phyloP scores from a whole-genome alignment of 257 asterid genomes.

The Petunia axillaris region DNA sequence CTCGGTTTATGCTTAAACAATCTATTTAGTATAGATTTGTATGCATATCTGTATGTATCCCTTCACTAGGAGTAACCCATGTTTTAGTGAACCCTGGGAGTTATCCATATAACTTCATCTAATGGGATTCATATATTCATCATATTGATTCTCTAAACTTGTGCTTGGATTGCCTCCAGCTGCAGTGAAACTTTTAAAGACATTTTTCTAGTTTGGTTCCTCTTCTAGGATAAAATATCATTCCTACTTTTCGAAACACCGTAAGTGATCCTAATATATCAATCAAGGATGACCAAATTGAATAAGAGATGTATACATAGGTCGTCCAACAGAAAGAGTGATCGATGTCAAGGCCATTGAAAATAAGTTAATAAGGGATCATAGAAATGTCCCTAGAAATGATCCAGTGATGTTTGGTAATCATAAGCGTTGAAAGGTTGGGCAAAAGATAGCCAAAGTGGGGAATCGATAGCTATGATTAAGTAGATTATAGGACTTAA shows the following conservation, averaged over 20 bases:
- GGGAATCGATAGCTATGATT: conserved; percentile 32
- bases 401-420: conserved; percentile 11
- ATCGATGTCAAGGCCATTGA: no score
- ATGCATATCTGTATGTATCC: no score
- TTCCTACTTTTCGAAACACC: neutral
- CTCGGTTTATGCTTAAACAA: no score
- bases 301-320: neutral
- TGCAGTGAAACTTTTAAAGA: neutral
- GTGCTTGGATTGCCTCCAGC: conserved; percentile 19
- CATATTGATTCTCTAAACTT: neutral
- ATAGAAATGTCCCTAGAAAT: conserved; percentile 20
- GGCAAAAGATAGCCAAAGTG: conserved; percentile 27
- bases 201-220: neutral
- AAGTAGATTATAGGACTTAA: conserved; percentile 28
- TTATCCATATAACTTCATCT: neutral
- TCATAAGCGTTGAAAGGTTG: conserved; percentile 33
- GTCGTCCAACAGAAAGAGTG: no score
- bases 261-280: neutral
- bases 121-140: neutral
- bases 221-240: neutral
- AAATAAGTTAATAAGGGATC: conserved; percentile 25
- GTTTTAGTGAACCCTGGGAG: no score
- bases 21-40: no score
- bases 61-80: no score
- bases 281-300: neutral